A percentile compares a stretch with the other conserved stretches of the same genome.
Evolutionary conservation across 176 grass and related monocot genomes (phyloP).

Genomic region (Olyra latifolia): DNA sequence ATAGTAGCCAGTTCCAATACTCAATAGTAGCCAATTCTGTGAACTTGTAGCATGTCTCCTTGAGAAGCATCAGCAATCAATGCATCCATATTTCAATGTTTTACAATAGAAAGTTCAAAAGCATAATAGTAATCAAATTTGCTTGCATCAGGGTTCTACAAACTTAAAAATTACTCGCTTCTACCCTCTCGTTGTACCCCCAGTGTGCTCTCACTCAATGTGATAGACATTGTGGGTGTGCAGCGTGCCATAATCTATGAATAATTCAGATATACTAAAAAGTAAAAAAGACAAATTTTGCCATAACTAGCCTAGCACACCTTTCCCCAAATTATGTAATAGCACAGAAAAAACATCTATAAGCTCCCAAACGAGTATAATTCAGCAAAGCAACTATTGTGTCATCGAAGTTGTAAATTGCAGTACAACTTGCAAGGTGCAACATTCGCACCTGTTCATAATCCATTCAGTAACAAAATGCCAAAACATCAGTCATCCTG

Average conservation of each 20-base stretch:
- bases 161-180: neutral
- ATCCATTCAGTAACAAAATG: conserved; percentile 17
- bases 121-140: neutral
- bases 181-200: neutral
- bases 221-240: neutral
- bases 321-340: neutral
- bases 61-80: neutral
- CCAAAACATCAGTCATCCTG: neutral
- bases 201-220: neutral
- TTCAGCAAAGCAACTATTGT: neutral
- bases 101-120: conserved; percentile 9
- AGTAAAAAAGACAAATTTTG: neutral
- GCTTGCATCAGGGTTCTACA: neutral
- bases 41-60: neutral
- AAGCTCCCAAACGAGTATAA: neutral
- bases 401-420: neutral
- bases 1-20: neutral
- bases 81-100: neutral
- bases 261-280: neutral
- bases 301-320: neutral
- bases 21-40: neutral
- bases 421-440: neutral
- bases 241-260: neutral
- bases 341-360: neutral
- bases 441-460: neutral